A percentile compares a stretch with the other conserved stretches of the same genome.
Conservation (phyloP, 768 basidiomycete genomes). For the Multifurca ochricompacta region DNA sequence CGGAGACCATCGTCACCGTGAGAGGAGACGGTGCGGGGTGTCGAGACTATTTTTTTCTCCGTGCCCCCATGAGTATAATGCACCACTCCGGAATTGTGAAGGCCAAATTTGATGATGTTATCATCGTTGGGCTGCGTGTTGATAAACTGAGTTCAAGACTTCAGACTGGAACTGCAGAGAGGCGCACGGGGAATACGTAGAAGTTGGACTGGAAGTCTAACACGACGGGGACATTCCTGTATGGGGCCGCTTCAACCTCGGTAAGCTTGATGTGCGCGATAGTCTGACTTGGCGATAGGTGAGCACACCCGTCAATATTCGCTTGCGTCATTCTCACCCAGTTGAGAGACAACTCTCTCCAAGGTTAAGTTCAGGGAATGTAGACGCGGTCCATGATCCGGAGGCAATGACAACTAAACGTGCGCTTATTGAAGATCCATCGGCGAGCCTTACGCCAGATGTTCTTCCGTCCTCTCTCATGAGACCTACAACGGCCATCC, state of each 20-base stretch:
- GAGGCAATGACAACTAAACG: constrained; percentile 62
- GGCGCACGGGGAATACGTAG: constrained; percentile 74
- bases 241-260: constrained; percentile 54
- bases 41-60: constrained; percentile 43
- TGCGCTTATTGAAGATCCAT: constrained; percentile 48
- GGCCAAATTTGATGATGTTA: constrained; percentile 68
- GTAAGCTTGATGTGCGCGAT: constrained; percentile 73
- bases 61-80: constrained; percentile 27
- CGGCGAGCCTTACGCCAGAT: constrained; percentile 53
- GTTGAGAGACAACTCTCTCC: constrained; percentile 58
- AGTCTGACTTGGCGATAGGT: constrained; percentile 48
- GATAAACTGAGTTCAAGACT: neutral
- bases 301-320: neutral
- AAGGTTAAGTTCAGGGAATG: constrained; percentile 55
- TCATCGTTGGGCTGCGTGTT: constrained; percentile 52
- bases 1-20: constrained; percentile 48
- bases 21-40: constrained; percentile 65
- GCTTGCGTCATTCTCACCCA: constrained; percentile 43
- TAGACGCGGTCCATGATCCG: constrained; percentile 81
- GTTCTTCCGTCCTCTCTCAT: constrained; percentile 36
- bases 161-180: neutral
- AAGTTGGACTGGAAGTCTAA: constrained; percentile 68
- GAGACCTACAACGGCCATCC: constrained; percentile 50
- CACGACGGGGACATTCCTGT: constrained; percentile 58
- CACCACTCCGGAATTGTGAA: constrained; percentile 70